phyloP scores from a whole-genome alignment of 2,329 filamentous ascomycete genomes.

The Trichoderma breve region DNA sequence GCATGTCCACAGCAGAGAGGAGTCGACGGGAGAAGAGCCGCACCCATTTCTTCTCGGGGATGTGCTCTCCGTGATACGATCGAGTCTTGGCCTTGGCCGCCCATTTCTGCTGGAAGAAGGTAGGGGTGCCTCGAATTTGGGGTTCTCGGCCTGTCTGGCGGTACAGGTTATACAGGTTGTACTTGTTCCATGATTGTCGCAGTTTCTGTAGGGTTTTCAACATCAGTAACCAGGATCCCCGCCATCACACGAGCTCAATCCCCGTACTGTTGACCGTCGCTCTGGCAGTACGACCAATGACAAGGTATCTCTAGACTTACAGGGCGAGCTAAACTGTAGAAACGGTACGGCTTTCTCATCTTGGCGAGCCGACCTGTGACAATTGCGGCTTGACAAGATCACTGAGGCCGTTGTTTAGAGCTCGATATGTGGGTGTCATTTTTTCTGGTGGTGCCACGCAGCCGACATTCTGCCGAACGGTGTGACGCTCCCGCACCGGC shows the following conservation, averaged over 20 bases:
- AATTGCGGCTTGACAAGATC: constrained; percentile 18
- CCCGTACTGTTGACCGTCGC: background rate
- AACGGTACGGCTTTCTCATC: constrained; percentile 58
- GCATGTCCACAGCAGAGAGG: constrained; percentile 81
- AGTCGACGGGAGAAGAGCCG: constrained; percentile 85
- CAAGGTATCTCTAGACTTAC: constrained; percentile 46
- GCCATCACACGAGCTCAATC: background rate
- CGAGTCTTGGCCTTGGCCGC: constrained; percentile 77
- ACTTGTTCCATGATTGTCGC: constrained; percentile 95
- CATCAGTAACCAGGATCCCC: constrained; percentile 5
- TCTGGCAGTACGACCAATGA: background rate
- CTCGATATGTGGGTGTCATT: constrained; percentile 16
- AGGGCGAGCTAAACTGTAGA: constrained; percentile 64
- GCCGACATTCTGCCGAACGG: constrained; percentile 6
- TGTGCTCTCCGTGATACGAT: constrained; percentile 91
- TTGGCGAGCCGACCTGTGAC: constrained; percentile 33
- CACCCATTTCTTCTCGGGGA: constrained; percentile 90
- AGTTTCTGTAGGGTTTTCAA: constrained; percentile 63
- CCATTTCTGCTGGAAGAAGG: constrained; percentile 99
- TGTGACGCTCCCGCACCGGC: background rate
- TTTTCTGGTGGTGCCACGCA: constrained; percentile 17
- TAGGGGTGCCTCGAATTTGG: constrained; percentile 43
- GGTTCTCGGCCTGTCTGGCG: constrained; percentile 35
- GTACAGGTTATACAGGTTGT: constrained; percentile 87
- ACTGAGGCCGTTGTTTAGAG: constrained; percentile 12